Percentiles rank a stretch among this genome's conserved stretches.
phyloP scores from a whole-genome alignment of 1,284 basidiomycete genomes.

The Trichosporon asahii region DNA sequence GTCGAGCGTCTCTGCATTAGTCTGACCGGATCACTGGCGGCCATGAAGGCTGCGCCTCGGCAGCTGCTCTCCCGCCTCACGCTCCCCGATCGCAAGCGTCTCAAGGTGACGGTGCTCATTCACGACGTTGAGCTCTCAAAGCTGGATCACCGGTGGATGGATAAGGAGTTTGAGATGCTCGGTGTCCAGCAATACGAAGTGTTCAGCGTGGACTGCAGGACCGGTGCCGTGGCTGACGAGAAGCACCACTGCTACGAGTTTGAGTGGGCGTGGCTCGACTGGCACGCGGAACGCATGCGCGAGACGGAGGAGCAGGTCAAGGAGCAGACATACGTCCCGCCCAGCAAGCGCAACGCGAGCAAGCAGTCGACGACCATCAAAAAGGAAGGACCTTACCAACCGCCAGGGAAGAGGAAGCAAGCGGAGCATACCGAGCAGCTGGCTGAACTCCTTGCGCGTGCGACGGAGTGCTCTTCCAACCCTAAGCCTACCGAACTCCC shows the following conservation, averaged over 20 bases:
- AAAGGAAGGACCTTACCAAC: too few species aligned
- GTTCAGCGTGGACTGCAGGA: not conserved
- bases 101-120: not conserved
- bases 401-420: too few species aligned
- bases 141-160: not conserved
- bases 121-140: not conserved
- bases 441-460: too few species aligned
- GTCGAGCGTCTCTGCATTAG: not conserved
- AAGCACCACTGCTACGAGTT: not conserved
- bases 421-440: too few species aligned
- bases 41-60: not conserved
- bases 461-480: too few species aligned
- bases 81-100: not conserved
- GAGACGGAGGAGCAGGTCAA: too few species aligned
- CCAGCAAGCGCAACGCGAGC: too few species aligned
- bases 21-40: not conserved
- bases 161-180: not conserved
- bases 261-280: not conserved
- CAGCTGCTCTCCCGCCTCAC: not conserved
- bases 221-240: not conserved
- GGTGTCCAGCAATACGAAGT: not conserved
- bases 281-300: too few species aligned
- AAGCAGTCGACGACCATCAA: too few species aligned
- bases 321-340: too few species aligned
- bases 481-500: too few species aligned